A percentile compares a stretch with the other conserved stretches of the same genome.
phyloP scores from a whole-genome alignment of 2,329 filamentous ascomycete genomes.

The Hymenoscyphus scutula region DNA sequence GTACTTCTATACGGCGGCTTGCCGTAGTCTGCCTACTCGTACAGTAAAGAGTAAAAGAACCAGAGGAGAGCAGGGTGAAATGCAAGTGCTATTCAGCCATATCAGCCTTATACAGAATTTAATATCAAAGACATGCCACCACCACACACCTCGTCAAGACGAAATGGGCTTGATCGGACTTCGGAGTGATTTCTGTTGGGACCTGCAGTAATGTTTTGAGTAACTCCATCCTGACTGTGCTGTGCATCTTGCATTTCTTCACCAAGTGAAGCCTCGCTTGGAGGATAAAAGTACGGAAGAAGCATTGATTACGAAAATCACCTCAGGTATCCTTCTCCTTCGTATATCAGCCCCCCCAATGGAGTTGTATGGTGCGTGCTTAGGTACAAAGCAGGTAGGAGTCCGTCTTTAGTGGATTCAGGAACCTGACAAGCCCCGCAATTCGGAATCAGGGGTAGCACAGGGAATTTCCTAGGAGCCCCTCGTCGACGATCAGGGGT shows the following conservation, averaged over 20 bases:
- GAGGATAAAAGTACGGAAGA: no score
- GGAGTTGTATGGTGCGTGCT: no score
- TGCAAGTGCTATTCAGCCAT: constrained; percentile 2
- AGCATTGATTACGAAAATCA: no score
- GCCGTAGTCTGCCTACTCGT: not conserved
- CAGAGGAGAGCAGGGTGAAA: not conserved
- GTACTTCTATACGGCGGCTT: not conserved
- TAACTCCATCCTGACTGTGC: not conserved
- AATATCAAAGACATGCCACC: not conserved
- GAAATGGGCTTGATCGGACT: not conserved
- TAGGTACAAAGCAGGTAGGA: no score
- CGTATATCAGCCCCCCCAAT: no score
- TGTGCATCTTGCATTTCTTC: not conserved
- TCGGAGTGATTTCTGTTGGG: not conserved
- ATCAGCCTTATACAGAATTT: not conserved
- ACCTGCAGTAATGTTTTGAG: not conserved
- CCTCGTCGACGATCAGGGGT: not conserved
- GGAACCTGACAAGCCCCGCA: not conserved
- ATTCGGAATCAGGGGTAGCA: not conserved
- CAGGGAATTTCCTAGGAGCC: not conserved
- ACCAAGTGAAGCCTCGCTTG: not conserved
- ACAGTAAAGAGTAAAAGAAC: not conserved
- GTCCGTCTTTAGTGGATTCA: not conserved
- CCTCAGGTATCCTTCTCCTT: no score
- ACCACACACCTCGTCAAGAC: not conserved